Evolutionary conservation across 1,284 basidiomycete genomes (phyloP).

Genomic region (Fomitopsis schrenkii): DNA sequence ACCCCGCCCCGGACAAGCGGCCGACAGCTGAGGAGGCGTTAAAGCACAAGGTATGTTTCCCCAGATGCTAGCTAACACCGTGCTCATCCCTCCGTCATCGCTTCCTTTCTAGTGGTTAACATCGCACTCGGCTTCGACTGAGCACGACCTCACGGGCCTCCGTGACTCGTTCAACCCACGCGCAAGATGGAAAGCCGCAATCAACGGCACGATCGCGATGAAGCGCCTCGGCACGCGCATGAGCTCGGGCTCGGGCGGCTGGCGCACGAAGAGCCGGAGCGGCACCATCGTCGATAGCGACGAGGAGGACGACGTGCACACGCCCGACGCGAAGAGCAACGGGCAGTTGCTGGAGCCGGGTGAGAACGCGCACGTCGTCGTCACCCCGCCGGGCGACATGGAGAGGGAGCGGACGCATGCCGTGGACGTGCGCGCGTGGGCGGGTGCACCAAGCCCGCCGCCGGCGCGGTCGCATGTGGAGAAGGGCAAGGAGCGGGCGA

Average conservation of each 20-base stretch:
- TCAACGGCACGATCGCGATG: constrained; percentile 59
- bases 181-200: constrained; percentile 66
- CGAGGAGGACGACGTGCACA: constrained; percentile 23
- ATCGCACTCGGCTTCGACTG: constrained; percentile 49
- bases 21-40: constrained; percentile 75
- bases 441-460: constrained; percentile 4
- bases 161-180: constrained; percentile 76
- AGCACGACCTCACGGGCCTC: constrained; percentile 73
- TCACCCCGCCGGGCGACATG: constrained; percentile 21
- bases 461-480: not conserved
- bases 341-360: constrained; percentile 14
- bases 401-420: constrained; percentile 11
- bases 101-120: constrained; percentile 58
- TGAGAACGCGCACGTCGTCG: constrained; percentile 26
- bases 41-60: constrained; percentile 39
- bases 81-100: not conserved
- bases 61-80: constrained; percentile 1
- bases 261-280: constrained; percentile 14
- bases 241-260: constrained; percentile 9
- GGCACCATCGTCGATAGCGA: constrained; percentile 25
- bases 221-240: constrained; percentile 24
- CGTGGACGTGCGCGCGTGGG: not conserved
- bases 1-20: constrained; percentile 69
- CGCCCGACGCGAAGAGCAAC: not conserved
- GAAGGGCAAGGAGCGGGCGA: not conserved